Conservation (phyloP, 495 filamentous ascomycete species). For the Hypoxylon fuscum region DNA sequence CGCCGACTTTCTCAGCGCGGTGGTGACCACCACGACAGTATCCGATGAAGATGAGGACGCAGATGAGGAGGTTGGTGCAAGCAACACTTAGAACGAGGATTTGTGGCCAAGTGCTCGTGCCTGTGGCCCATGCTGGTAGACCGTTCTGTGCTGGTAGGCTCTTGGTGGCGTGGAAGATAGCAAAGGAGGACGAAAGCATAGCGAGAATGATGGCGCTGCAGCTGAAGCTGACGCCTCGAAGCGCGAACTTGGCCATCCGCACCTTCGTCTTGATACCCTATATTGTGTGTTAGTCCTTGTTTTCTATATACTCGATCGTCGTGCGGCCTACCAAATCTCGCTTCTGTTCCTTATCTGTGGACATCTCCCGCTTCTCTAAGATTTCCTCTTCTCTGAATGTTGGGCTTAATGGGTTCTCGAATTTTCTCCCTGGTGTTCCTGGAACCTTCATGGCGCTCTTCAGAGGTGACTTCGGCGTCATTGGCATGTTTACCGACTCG, state of each 20-base stretch:
- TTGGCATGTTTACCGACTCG: slow-evolving; percentile 60
- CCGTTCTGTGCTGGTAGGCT: slow-evolving; percentile 75
- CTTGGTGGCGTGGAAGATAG: slow-evolving; percentile 88
- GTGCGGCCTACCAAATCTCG: slow-evolving; percentile 77
- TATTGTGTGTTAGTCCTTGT: slow-evolving; percentile 44
- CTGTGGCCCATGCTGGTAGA: slow-evolving; percentile 81
- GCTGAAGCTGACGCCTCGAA: slow-evolving; percentile 93
- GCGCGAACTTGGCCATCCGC: slow-evolving; percentile 90
- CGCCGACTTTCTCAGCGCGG: slow-evolving; percentile 87
- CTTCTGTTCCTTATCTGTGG: slow-evolving; percentile 81
- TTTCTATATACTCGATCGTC: not conserved
- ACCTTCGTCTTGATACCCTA: slow-evolving; percentile 94
- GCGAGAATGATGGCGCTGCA: slow-evolving; percentile 94
- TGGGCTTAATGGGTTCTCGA: slow-evolving; percentile 78
- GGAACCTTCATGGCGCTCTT: slow-evolving; percentile 89
- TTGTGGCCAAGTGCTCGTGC: slow-evolving; percentile 89
- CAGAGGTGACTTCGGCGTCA: slow-evolving; percentile 76
- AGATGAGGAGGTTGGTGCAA: slow-evolving; percentile 80
- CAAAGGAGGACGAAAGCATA: slow-evolving; percentile 83
- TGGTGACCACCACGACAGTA: slow-evolving; percentile 91
- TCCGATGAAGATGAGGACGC: slow-evolving; percentile 80
- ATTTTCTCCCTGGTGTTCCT: slow-evolving; percentile 73
- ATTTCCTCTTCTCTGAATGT: slow-evolving; percentile 88
- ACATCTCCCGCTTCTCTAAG: slow-evolving; percentile 79
- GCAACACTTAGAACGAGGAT: slow-evolving; percentile 80